These are phyloP conservation scores for Hanseniaspora clermontiae DNA, from an alignment of 805 yeast genomes.

Conservation along the genomic window DNA sequence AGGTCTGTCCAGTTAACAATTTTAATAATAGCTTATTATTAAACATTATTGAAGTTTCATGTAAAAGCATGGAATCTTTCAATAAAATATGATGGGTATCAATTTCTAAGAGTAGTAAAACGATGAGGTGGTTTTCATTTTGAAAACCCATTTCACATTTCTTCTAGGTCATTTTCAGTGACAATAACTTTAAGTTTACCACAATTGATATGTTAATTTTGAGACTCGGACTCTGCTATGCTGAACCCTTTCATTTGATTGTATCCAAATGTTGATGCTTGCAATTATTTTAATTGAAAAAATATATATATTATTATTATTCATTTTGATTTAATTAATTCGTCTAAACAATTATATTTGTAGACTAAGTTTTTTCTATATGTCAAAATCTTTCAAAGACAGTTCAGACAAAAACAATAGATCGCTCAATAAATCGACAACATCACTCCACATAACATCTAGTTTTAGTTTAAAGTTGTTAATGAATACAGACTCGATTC, in stretches of 20 bases:
- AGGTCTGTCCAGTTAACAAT: conserved; percentile 11
- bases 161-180: not conserved
- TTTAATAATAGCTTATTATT: not conserved
- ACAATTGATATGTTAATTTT: not conserved
- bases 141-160: not conserved
- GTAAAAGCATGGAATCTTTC: not conserved
- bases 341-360: too few species aligned
- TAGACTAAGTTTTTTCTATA: not conserved
- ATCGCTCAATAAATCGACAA: not conserved
- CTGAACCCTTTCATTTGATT: conserved; percentile 10
- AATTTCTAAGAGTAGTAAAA: not conserved
- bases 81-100: not conserved
- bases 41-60: not conserved
- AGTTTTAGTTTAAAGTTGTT: conserved; percentile 1
- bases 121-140: not conserved
- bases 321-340: not conserved
- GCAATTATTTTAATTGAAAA: not conserved
- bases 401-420: not conserved
- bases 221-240: conserved; percentile 15
- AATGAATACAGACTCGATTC: not conserved
- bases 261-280: not conserved
- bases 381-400: not conserved
- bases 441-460: conserved; percentile 3
- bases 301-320: not conserved
- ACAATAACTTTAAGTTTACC: not conserved